Conservation (phyloP, 2,329 filamentous ascomycete genomes). For the Tolypocladium album region DNA sequence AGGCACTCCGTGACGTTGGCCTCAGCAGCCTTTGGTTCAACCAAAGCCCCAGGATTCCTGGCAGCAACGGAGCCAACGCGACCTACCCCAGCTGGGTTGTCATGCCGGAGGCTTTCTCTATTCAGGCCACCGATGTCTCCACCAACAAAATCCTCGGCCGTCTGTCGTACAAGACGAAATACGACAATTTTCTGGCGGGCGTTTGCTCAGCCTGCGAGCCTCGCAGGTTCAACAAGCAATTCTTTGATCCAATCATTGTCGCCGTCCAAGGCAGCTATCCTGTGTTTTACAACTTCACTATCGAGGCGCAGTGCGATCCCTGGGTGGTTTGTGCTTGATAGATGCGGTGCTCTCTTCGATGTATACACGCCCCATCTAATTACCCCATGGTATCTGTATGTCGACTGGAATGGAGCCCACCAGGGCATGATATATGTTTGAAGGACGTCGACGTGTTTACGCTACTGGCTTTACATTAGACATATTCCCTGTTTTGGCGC, state of each 20-base stretch:
- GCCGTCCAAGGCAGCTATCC: conserved; percentile 27
- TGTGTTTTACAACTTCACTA: conserved; percentile 24
- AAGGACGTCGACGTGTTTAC: conserved; percentile 5
- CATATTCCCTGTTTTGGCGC: conserved; percentile 5
- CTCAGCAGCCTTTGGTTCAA: conserved; percentile 28
- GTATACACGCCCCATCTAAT: background rate
- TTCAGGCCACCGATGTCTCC: conserved; percentile 21
- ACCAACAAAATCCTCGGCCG: conserved; percentile 21
- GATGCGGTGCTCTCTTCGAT: background rate
- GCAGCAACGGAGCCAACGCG: conserved; percentile 15
- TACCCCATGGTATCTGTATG: conserved; percentile 4
- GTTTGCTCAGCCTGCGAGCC: conserved; percentile 25
- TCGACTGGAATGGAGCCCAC: background rate
- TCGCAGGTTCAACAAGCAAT: conserved; percentile 22
- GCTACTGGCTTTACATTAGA: conserved; percentile 7
- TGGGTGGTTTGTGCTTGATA: conserved; percentile 25
- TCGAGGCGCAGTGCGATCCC: conserved; percentile 25
- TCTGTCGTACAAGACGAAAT: conserved; percentile 25
- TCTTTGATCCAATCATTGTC: conserved; percentile 26
- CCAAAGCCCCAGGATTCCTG: conserved; percentile 25
- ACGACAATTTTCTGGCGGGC: conserved; percentile 23
- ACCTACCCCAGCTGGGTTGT: conserved; percentile 23
- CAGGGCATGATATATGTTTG: conserved; percentile 3
- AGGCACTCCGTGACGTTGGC: conserved; percentile 25
- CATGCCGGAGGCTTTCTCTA: conserved; percentile 26